These are phyloP conservation scores for Aspergillus hortae DNA, from an alignment of 2,329 filamentous ascomycete genomes.

Conservation along the genomic window DNA sequence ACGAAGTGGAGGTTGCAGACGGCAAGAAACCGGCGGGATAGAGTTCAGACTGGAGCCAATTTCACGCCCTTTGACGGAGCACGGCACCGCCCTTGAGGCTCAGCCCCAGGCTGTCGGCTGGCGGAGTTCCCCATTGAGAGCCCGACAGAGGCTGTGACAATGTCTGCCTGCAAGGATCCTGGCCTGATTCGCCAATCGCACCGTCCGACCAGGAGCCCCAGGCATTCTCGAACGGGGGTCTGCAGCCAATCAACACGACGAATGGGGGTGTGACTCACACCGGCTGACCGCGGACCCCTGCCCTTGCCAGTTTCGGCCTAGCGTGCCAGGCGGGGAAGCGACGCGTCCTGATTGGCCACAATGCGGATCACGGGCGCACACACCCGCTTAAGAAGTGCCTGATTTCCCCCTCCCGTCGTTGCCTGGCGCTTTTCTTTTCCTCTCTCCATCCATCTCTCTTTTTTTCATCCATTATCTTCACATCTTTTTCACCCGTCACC, in stretches of 20 bases:
- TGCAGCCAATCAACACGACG: neutral
- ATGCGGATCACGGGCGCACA: conserved; percentile 4
- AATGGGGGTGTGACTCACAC: conserved; percentile 36
- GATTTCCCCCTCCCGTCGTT: conserved; percentile 28
- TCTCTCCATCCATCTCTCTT: conserved; percentile 5
- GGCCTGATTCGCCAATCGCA: conserved; percentile 11
- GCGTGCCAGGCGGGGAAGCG: conserved; percentile 13
- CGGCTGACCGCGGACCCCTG: conserved; percentile 18
- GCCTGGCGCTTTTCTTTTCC: conserved; percentile 29
- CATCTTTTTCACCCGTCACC: conserved; percentile 11
- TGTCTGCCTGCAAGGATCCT: neutral
- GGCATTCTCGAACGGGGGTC: conserved; percentile 4
- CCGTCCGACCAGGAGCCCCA: neutral
- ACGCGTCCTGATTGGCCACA: conserved; percentile 22
- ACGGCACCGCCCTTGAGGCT: conserved; percentile 2
- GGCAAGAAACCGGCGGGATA: neutral
- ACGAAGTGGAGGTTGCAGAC: neutral
- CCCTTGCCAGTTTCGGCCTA: conserved; percentile 9
- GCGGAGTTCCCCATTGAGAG: conserved; percentile 10
- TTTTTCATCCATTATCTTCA: conserved; percentile 7
- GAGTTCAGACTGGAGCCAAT: neutral
- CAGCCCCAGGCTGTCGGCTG: conserved; percentile 2
- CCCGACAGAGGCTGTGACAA: conserved; percentile 9
- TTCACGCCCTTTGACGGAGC: conserved; percentile 1
- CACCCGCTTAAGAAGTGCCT: conserved; percentile 37